Base-by-base conservation (phyloP, 2,329 filamentous ascomycete species). In the Escovopsis sp. region DNA sequence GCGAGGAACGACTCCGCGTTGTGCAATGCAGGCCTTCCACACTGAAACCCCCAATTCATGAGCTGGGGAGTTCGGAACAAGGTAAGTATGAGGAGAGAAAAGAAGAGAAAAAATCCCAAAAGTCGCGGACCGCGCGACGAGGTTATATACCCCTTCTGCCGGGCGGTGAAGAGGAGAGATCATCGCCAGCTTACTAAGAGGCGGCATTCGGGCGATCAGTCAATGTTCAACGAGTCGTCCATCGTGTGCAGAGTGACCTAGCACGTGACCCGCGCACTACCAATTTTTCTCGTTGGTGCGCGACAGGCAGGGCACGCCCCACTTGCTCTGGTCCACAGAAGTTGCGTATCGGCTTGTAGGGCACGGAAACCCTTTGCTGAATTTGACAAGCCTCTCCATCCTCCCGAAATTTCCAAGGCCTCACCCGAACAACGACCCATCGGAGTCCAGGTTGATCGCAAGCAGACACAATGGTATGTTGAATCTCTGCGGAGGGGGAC, bases 1-100 rank as follows among this genome's bases (percentile, higher is more conserved):
- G 57, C 37, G 48, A 50, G 50, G 56, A 58, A 52, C 49, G 56
- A 63, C 62, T 56, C 65, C 65, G 59, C 65, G 64, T 48, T 63
- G 65, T 69, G 64, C 65, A 66, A 68, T 68, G 65, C 64, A 68
- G 65, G 63, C 57, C 56, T 60, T 54, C 60, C 57, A 51, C 46
- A 49, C 57, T 66, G 55, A 55, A 48, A 41, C 39, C 45, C 47
- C 50, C 55, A 45, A 55, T 55, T 63, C 61, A 49, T 67, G 64
- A 68, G 50, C 63, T 52, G 53, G 55, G 48, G 41, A 46, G 39
- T 46, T 54, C 56, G 52, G 51, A 57, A 58, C 58, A 68, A 68
- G 63, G 63, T 68, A 68, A 68, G 65, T 68, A 67, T 68, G 60
- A 64, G 60, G 57, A 62, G 21, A 55, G 54, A 44, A 51, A 58